Conservation (phyloP, 2,329 filamentous ascomycete species). For the Fusarium irregulare region DNA sequence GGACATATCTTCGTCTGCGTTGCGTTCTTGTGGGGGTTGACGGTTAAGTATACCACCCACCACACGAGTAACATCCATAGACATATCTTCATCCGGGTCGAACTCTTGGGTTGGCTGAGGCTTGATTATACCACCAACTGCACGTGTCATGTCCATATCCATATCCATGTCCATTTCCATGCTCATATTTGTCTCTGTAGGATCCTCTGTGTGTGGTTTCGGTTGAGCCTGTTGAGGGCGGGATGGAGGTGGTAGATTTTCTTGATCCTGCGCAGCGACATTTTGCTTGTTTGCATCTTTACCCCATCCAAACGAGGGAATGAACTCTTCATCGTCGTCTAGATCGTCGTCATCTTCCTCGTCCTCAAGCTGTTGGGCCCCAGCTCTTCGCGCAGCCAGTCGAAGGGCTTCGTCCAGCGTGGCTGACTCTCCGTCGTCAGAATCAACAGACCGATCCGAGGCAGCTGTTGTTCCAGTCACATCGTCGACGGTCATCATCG, state of each 20-base stretch:
- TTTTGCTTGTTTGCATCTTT: slow-evolving; percentile 62
- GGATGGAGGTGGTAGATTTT: slow-evolving; percentile 47
- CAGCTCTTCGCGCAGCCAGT: slow-evolving; percentile 79
- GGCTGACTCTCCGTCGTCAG: slow-evolving; percentile 73
- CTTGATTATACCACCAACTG: slow-evolving; percentile 65
- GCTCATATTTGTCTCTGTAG: slow-evolving; percentile 52
- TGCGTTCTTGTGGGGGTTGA: slow-evolving; percentile 55
- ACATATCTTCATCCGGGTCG: slow-evolving; percentile 74
- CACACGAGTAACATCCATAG: slow-evolving; percentile 92
- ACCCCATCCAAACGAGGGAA: slow-evolving; percentile 81
- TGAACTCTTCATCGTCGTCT: slow-evolving; percentile 73
- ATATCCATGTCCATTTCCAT: slow-evolving; percentile 56
- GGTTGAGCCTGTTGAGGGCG: slow-evolving; percentile 20
- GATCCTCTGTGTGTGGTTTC: slow-evolving; percentile 41
- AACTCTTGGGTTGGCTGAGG: slow-evolving; percentile 56
- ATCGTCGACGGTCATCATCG: slow-evolving; percentile 86
- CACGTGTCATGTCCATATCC: slow-evolving; percentile 66
- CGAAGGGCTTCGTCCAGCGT: slow-evolving; percentile 82
- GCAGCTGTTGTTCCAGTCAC: slow-evolving; percentile 75
- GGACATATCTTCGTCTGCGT: slow-evolving; percentile 76
- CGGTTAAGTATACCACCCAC: slow-evolving; percentile 64
- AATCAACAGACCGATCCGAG: slow-evolving; percentile 69
- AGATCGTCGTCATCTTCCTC: slow-evolving; percentile 61
- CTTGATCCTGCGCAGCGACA: slow-evolving; percentile 54
- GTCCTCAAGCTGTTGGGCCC: slow-evolving; percentile 74